Evolutionary conservation across 2,329 filamentous ascomycete genomes (phyloP).

Genomic region (Colletotrichum scovillei): DNA sequence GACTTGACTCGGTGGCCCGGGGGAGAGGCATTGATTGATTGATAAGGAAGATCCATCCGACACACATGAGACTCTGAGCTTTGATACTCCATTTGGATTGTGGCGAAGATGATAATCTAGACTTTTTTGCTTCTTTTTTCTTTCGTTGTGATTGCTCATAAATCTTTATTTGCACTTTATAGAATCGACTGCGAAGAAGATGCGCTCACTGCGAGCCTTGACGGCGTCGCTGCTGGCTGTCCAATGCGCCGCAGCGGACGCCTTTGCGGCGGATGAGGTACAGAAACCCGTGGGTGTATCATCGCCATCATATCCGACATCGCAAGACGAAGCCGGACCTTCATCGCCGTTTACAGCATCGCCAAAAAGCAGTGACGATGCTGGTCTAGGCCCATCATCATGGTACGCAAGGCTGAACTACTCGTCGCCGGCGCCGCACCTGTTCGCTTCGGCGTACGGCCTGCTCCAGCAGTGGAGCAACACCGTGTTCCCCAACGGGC

Average conservation of each 20-base stretch:
- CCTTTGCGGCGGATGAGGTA: background rate
- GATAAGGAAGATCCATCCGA: slow-evolving; percentile 10
- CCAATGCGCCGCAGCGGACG: background rate
- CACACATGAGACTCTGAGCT: background rate
- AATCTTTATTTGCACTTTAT: too few species aligned
- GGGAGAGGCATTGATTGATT: background rate
- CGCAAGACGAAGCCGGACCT: background rate
- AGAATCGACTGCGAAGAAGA: background rate
- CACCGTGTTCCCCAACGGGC: slow-evolving; percentile 62
- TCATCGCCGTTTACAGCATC: background rate
- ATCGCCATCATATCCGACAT: background rate
- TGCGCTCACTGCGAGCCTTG: background rate
- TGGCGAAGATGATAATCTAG: slow-evolving; percentile 5
- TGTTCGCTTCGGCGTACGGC: slow-evolving; percentile 58
- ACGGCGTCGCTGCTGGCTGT: background rate
- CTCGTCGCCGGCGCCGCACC: slow-evolving; percentile 58
- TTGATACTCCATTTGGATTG: background rate
- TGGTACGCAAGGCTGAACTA: slow-evolving; percentile 50
- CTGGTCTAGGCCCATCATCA: too few species aligned
- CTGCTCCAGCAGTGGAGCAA: slow-evolving; percentile 63
- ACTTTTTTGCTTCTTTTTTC: too few species aligned
- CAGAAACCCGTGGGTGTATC: slow-evolving; percentile 16
- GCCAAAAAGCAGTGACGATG: too few species aligned
- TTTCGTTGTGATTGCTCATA: background rate
- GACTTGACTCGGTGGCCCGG: slow-evolving; percentile 21